Conservation (phyloP, 2,329 filamentous ascomycete species). For the Sclerotiophoma versabilis region DNA sequence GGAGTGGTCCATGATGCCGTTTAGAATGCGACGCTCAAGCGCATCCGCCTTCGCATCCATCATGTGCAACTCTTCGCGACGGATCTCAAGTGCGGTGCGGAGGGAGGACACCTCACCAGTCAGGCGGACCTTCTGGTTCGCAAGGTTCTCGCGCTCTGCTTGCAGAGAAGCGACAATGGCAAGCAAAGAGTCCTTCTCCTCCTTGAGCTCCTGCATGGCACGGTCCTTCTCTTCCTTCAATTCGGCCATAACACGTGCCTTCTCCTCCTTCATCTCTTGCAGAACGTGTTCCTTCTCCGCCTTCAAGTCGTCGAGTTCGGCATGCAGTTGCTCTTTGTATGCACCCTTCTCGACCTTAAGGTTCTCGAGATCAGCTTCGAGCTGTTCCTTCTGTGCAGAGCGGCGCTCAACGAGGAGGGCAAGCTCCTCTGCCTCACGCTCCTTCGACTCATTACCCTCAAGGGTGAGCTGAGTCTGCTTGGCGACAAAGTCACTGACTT, state of each 20-base stretch:
- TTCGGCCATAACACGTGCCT: conserved; percentile 49
- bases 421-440: conserved; percentile 81
- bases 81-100: conserved; percentile 86
- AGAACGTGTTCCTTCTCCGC: conserved; percentile 52
- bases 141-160: conserved; percentile 76
- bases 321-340: conserved; percentile 67
- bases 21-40: conserved; percentile 89
- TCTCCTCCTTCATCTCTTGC: conserved; percentile 50
- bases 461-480: conserved; percentile 76
- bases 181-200: conserved; percentile 55
- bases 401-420: conserved; percentile 81
- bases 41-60: conserved; percentile 91
- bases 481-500: conserved; percentile 82
- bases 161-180: conserved; percentile 66
- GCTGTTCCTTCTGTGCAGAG: conserved; percentile 68
- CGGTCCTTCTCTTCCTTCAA: conserved; percentile 46
- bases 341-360: conserved; percentile 61
- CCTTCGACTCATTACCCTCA: conserved; percentile 79
- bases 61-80: conserved; percentile 86
- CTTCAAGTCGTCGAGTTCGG: conserved; percentile 55
- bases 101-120: conserved; percentile 87
- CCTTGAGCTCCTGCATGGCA: conserved; percentile 43
- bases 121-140: conserved; percentile 78
- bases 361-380: conserved; percentile 56
- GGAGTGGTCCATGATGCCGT: conserved; percentile 96